These are phyloP conservation scores for Peronospora belbahrii DNA, from an alignment of 352 stramenopile genomes.

Conservation along the genomic window DNA sequence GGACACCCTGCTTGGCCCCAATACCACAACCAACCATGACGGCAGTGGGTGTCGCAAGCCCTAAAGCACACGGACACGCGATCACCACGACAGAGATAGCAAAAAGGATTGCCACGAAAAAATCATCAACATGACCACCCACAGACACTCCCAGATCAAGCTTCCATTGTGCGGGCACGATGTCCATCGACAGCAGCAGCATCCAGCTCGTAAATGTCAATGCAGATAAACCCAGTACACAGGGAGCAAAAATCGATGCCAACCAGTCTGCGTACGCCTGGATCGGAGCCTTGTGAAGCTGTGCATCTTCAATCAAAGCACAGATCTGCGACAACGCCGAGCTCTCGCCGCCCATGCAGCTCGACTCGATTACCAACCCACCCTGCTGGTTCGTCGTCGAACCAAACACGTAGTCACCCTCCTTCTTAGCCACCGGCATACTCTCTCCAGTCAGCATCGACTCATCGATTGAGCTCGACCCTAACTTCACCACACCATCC, in stretches of 20 bases:
- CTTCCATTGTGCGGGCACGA: slow-evolving; percentile 14
- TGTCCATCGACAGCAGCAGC: slow-evolving; percentile 2
- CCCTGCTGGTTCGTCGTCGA: slow-evolving; percentile 82
- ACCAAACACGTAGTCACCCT: slow-evolving; percentile 76
- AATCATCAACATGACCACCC: slow-evolving; percentile 52
- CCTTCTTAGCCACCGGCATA: slow-evolving; percentile 78
- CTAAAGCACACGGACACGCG: slow-evolving; percentile 75
- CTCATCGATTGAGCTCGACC: slow-evolving; percentile 60
- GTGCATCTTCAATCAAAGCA: slow-evolving; percentile 81
- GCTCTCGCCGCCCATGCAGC: slow-evolving; percentile 61
- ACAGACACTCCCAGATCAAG: slow-evolving; percentile 20
- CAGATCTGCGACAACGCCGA: slow-evolving; percentile 69
- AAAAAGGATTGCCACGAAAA: slow-evolving; percentile 77
- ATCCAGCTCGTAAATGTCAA: slow-evolving; percentile 20
- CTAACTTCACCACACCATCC: slow-evolving; percentile 70
- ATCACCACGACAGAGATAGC: slow-evolving; percentile 88
- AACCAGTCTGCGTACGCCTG: slow-evolving; percentile 70
- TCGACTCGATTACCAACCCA: slow-evolving; percentile 78
- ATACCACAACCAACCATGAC: slow-evolving; percentile 87
- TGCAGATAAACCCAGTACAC: slow-evolving; percentile 11
- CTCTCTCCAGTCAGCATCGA: slow-evolving; percentile 84
- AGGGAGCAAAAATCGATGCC: slow-evolving; percentile 27
- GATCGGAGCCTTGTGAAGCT: slow-evolving; percentile 84
- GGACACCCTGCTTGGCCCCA: slow-evolving; percentile 80
- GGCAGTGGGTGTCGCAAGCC: slow-evolving; percentile 75